A percentile compares a stretch with the other conserved stretches of the same genome.
Conservation (phyloP, 202 grass and related monocot species). For the Panicum hallii region DNA sequence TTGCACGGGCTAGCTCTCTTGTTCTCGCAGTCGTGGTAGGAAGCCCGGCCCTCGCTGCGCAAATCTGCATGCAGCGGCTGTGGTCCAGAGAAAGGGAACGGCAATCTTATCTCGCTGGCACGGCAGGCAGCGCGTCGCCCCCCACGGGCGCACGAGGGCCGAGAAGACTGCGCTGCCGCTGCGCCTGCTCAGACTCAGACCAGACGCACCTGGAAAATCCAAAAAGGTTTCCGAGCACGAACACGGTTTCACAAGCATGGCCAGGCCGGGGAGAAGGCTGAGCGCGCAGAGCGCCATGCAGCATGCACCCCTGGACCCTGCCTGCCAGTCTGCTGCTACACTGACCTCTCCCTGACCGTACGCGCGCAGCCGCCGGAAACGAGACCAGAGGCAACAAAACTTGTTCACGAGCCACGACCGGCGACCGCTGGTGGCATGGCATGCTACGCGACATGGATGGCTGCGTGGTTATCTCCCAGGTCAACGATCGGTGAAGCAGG, state of each 20-base stretch:
- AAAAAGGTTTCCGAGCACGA: background rate
- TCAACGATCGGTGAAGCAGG: background rate
- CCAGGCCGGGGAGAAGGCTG: background rate
- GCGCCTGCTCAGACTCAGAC: background rate
- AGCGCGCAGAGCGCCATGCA: background rate
- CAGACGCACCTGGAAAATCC: background rate
- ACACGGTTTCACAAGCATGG: background rate
- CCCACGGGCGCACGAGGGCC: conserved; percentile 17
- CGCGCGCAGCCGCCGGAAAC: background rate
- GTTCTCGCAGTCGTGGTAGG: background rate
- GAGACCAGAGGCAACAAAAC: background rate
- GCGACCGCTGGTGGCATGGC: background rate
- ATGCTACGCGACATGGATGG: background rate
- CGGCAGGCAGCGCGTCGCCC: background rate
- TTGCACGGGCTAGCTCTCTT: background rate
- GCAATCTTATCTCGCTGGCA: background rate
- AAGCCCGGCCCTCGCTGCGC: background rate
- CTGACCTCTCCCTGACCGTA: background rate
- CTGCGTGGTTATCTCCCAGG: background rate
- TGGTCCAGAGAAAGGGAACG: conserved; percentile 11
- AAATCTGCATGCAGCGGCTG: background rate
- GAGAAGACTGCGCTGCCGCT: background rate
- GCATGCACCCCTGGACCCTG: too few relatives aligned
- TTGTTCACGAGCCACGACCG: background rate
- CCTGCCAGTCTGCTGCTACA: background rate